Percentiles rank a stretch among this genome's conserved stretches.
phyloP scores from a whole-genome alignment of 352 stramenopile species.

The Hyaloperonospora brassicae region DNA sequence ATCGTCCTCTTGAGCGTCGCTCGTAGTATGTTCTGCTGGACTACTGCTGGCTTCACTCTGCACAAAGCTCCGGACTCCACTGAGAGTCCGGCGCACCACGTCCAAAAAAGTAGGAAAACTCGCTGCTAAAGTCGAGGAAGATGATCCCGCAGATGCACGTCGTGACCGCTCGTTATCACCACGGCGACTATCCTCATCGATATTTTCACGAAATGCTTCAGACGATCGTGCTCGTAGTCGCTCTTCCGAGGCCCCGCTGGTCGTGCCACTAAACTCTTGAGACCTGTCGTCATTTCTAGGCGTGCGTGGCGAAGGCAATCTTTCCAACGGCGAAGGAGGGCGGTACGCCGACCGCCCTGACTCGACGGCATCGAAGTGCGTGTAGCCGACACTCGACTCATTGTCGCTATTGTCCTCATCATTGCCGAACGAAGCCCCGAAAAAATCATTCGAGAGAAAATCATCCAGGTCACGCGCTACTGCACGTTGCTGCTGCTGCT shows the following conservation, averaged over 20 bases:
- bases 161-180: constrained; percentile 13
- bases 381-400: constrained; percentile 17
- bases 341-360: constrained; percentile 12
- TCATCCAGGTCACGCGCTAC: constrained; percentile 35
- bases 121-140: constrained; percentile 24
- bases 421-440: constrained; percentile 48
- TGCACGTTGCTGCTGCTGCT: constrained; percentile 23
- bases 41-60: constrained; percentile 15
- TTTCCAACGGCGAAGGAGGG: constrained; percentile 18
- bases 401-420: constrained; percentile 25
- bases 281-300: constrained; percentile 13
- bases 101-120: constrained; percentile 41
- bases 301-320: constrained; percentile 22
- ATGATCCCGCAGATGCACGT: constrained; percentile 25
- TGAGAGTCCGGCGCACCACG: constrained; percentile 43
- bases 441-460: constrained; percentile 61
- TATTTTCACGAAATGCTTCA: constrained; percentile 1
- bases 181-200: constrained; percentile 2
- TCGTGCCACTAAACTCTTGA: constrained; percentile 4
- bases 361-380: constrained; percentile 12
- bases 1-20: constrained; percentile 9
- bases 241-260: constrained; percentile 53
- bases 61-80: constrained; percentile 34
- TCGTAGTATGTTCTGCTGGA: constrained; percentile 3
- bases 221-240: constrained; percentile 19